These are phyloP conservation scores for Psilocybe cyanescens DNA, from an alignment of 768 basidiomycete genomes.

Conservation along the genomic window DNA sequence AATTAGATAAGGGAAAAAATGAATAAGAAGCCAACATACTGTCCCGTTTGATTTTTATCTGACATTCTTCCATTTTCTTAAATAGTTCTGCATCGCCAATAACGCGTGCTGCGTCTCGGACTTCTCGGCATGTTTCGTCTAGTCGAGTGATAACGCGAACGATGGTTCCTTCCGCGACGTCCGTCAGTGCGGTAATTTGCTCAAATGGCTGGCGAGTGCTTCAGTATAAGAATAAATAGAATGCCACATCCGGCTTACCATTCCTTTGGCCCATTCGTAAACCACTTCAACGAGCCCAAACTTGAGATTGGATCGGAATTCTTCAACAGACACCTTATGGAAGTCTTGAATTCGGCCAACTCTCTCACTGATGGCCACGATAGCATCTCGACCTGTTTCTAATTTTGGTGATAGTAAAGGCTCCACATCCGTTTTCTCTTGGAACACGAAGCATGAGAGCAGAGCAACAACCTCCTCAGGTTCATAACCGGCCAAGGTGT, in stretches of 20 bases:
- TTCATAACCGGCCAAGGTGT: conserved; percentile 86
- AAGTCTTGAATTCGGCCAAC: conserved; percentile 81
- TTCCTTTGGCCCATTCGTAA: conserved; percentile 99
- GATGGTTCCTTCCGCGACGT: conserved; percentile 96
- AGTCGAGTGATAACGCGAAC: conserved; percentile 94
- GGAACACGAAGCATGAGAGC: conserved; percentile 96
- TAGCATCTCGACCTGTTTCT: conserved; percentile 77
- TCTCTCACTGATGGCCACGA: conserved; percentile 76
- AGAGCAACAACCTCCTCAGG: conserved; percentile 97
- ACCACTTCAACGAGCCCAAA: conserved; percentile 95
- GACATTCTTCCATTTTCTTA: conserved; percentile 97
- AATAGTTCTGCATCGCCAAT: conserved; percentile 96
- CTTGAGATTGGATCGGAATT: conserved; percentile 80
- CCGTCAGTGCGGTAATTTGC: conserved; percentile 90
- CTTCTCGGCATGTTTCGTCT: conserved; percentile 97
- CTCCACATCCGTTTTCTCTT: conserved; percentile 94
- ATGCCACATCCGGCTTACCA: conserved; percentile 59
- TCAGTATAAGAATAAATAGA: background rate
- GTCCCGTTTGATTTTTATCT: conserved; percentile 92
- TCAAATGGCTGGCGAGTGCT: conserved; percentile 77
- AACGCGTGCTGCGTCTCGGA: conserved; percentile 94
- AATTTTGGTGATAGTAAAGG: conserved; percentile 82
- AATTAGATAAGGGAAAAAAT: conserved; percentile 7
- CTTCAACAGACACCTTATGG: conserved; percentile 79
- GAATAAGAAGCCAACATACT: conserved; percentile 58